phyloP scores from a whole-genome alignment of 73 alveolate species.

The Durusdinium trenchii region DNA sequence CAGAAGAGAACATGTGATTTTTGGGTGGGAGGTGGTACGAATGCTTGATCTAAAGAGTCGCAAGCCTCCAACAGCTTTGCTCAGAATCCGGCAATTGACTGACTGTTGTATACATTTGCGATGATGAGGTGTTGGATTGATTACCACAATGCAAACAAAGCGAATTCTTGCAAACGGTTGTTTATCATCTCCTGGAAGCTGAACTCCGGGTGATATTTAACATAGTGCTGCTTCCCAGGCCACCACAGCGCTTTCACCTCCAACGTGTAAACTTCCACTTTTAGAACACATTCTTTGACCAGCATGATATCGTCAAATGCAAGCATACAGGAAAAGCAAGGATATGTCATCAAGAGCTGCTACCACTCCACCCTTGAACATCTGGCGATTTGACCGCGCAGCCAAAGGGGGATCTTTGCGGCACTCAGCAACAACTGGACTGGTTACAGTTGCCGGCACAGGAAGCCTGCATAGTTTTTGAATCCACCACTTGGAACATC shows the following conservation, averaged over 20 bases:
- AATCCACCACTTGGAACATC: too few species aligned
- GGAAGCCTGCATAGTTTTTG: too few species aligned
- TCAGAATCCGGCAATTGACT: background rate
- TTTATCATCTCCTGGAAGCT: background rate
- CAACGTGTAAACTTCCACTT: too few species aligned
- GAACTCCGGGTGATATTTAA: slow-evolving; percentile 84
- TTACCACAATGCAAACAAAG: background rate
- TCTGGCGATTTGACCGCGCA: too few species aligned
- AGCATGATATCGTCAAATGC: background rate
- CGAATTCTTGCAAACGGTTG: background rate
- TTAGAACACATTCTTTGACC: too few species aligned
- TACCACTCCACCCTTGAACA: too few species aligned
- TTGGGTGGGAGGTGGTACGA: background rate
- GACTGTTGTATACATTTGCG: background rate
- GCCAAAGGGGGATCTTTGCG: too few species aligned
- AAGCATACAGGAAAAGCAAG: background rate
- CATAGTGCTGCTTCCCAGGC: slow-evolving; percentile 70
- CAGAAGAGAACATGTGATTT: too few species aligned
- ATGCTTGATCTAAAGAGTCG: background rate
- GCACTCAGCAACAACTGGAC: too few species aligned
- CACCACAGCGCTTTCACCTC: slow-evolving; percentile 94
- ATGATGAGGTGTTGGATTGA: background rate
- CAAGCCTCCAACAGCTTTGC: background rate
- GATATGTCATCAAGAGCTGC: background rate
- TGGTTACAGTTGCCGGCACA: too few species aligned